A percentile compares a stretch with the other conserved stretches of the same genome.
Evolutionary conservation across 768 basidiomycete species (phyloP).

Genomic region (Coprinopsis strossmayeri): DNA sequence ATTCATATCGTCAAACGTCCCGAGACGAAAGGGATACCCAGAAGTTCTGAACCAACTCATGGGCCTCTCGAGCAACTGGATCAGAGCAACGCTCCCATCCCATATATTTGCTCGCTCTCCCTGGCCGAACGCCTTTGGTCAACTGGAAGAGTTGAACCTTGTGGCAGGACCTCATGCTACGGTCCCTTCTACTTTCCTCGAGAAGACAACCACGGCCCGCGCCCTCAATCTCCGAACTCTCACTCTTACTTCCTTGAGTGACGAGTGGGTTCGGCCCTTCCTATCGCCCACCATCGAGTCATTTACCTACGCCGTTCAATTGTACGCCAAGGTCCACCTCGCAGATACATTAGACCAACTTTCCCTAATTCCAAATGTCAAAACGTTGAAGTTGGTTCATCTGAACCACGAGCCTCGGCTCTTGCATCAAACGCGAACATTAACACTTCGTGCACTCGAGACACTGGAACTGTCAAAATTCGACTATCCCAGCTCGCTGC

Average conservation of each 20-base stretch:
- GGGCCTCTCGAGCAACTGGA: slow-evolving; percentile 21
- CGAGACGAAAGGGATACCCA: not conserved
- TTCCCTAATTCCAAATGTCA: slow-evolving; percentile 9
- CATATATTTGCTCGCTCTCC: slow-evolving; percentile 13
- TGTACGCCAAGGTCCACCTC: not conserved
- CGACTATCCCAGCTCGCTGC: slow-evolving; percentile 13
- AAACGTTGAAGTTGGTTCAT: not conserved
- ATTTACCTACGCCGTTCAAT: slow-evolving; percentile 12
- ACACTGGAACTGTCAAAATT: slow-evolving; percentile 17
- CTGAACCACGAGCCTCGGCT: not conserved
- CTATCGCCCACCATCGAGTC: slow-evolving; percentile 21
- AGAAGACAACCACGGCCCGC: too few species aligned
- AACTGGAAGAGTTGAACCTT: slow-evolving; percentile 18
- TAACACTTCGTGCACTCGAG: slow-evolving; percentile 16
- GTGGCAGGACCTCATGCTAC: not conserved
- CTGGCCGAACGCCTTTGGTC: slow-evolving; percentile 15
- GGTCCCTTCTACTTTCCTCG: not conserved
- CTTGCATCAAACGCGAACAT: not conserved
- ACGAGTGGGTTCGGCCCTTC: slow-evolving; percentile 19
- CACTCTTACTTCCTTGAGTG: not conserved
- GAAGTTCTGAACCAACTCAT: slow-evolving; percentile 10
- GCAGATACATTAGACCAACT: slow-evolving; percentile 5
- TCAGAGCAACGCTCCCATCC: slow-evolving; percentile 18
- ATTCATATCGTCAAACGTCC: slow-evolving; percentile 4
- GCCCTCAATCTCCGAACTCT: not conserved